These are phyloP conservation scores for Fusarium sp. DNA, from an alignment of 2,329 filamentous ascomycete species.

Conservation along the genomic window DNA sequence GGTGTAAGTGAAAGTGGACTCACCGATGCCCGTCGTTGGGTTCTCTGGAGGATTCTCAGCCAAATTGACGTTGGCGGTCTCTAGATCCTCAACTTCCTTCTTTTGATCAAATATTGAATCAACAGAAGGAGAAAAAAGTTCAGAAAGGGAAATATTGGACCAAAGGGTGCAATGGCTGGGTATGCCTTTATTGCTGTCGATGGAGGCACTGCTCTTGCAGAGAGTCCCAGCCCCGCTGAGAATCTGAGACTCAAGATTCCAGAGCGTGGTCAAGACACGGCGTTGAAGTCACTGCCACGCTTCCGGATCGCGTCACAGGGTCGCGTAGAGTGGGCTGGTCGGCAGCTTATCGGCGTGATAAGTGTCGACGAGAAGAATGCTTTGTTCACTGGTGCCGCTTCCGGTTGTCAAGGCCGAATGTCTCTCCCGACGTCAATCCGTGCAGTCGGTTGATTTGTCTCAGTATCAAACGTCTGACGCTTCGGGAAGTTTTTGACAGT, in stretches of 20 bases:
- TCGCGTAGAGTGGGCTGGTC: conserved; percentile 22
- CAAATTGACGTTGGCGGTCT: not conserved
- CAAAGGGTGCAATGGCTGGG: conserved; percentile 33
- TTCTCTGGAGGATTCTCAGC: conserved; percentile 12
- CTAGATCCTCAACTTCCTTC: not conserved
- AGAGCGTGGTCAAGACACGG: conserved; percentile 36
- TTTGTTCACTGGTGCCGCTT: conserved; percentile 34
- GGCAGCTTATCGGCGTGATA: conserved; percentile 13
- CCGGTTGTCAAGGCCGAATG: conserved; percentile 16
- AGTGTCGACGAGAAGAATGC: conserved; percentile 32
- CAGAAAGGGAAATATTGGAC: conserved; percentile 33
- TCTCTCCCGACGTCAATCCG: conserved; percentile 13
- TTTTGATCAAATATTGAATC: conserved; percentile 32
- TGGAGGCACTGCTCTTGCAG: conserved; percentile 25
- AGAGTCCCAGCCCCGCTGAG: conserved; percentile 40
- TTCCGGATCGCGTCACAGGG: conserved; percentile 36
- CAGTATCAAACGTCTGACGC: conserved; percentile 37
- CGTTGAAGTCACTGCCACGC: conserved; percentile 39
- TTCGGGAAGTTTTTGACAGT: conserved; percentile 16
- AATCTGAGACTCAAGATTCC: conserved; percentile 46
- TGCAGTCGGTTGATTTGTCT: conserved; percentile 36
- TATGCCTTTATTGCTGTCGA: conserved; percentile 42
- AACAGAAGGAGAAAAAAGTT: conserved; percentile 23
- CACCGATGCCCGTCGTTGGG: conserved; percentile 17
- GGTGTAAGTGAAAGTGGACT: conserved; percentile 32